Base-by-base conservation (phyloP, 108 stramenopile species). In the Cylindrotheca closterium region DNA sequence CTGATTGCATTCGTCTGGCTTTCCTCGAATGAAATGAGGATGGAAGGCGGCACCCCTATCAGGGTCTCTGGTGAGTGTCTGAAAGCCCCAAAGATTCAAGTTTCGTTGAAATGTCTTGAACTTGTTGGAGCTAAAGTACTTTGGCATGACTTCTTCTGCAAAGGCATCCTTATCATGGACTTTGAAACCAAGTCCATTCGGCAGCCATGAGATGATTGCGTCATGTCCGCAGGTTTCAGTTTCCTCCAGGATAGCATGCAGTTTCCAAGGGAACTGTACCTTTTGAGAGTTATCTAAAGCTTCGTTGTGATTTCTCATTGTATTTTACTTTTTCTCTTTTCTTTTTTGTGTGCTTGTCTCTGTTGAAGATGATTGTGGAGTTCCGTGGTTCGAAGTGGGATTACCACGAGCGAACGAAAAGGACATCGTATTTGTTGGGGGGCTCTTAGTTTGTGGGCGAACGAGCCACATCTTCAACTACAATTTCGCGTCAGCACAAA, bases 101-200 rank as follows among this genome's bases (percentile, higher is more conserved):
- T 93, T 87, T 24, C 92, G 60, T 60, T 88, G 86, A 56, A 91
- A 91, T 30, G 82, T 78, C 23, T 83, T 71, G 63, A 75, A 78
- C 68, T 87, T 87, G 48, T 80, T 83, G 47, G 79, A 84, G 24
- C 71, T 68, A 56, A 95, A 95, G 70, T 88, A 88, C 12, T 68
- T 52, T 4, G 86, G 84, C 83, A 93, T 72, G 47, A 89, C 42
- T 26, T 74, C 47, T 10, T 71, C 55, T 3, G 73, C 75, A 42
- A 86, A 82, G n/a, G 60, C 67, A 24, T 75, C 60, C 19, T 65
- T 68, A 24, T 79, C 71, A 45, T 77, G 78, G 21, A 85, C 67
- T 8, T 55, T 33, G 45, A 85, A 85, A 29, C 63, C 56, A 15
- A 64, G 52, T 27, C 84, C 84, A 47, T 79, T 67, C 19, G 83